A percentile compares a stretch with the other conserved stretches of the same genome.
Evolutionary conservation across 2,329 filamentous ascomycete genomes (phyloP).

Genomic region (Lithohypha guttulata): DNA sequence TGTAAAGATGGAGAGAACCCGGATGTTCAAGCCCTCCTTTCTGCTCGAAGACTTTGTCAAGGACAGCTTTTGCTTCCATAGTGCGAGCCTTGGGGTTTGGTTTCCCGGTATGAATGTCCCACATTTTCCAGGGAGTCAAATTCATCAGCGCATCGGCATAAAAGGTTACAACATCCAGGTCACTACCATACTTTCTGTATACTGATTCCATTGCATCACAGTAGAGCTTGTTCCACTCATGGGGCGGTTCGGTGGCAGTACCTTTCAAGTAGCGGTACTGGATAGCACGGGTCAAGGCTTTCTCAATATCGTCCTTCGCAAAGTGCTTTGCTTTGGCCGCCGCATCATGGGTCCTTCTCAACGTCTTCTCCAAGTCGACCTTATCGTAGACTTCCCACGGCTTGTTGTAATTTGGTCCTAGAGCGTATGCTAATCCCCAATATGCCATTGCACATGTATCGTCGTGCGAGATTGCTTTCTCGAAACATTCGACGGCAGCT

Average conservation of each 20-base stretch:
- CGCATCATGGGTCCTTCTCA: constrained; percentile 14
- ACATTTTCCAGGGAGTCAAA: constrained; percentile 53
- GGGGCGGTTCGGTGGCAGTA: constrained; percentile 39
- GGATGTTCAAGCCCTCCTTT: constrained; percentile 48
- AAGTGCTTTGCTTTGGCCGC: constrained; percentile 31
- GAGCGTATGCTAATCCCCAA: constrained; percentile 46
- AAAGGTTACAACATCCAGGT: constrained; percentile 53
- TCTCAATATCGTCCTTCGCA: constrained; percentile 41
- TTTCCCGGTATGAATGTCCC: constrained; percentile 49
- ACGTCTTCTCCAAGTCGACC: constrained; percentile 40
- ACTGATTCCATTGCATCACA: constrained; percentile 50
- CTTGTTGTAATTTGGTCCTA: constrained; percentile 72
- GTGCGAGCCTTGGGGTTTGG: constrained; percentile 47
- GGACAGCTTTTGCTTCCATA: constrained; percentile 45
- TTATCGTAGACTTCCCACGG: constrained; percentile 62
- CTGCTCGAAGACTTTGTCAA: constrained; percentile 48
- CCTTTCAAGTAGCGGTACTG: constrained; percentile 49
- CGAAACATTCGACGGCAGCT: constrained; percentile 29
- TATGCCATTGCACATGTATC: constrained; percentile 30
- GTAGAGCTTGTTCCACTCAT: constrained; percentile 48
- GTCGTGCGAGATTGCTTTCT: constrained; percentile 27
- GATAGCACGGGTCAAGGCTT: constrained; percentile 53
- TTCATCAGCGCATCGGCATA: constrained; percentile 59
- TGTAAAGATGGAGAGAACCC: constrained; percentile 63
- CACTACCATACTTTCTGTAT: constrained; percentile 42